Percentiles rank a stretch among this genome's conserved stretches.
phyloP scores from a whole-genome alignment of 805 yeast genomes.

The Zygosaccharomyces siamensis region DNA sequence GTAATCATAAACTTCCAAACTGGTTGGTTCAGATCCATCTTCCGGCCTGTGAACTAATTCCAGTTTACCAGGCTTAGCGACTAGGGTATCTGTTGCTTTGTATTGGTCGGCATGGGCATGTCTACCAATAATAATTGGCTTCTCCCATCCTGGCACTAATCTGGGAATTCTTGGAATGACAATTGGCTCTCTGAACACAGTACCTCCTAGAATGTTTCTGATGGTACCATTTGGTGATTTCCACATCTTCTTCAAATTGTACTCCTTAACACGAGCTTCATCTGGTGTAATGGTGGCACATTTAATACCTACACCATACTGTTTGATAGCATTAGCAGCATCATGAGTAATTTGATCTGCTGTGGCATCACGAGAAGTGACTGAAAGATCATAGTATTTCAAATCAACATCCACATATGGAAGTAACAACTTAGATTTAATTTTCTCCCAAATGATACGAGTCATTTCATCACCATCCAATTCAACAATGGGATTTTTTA shows the following conservation, averaged over 20 bases:
- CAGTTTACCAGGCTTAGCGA: conserved; percentile 57
- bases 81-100: conserved; percentile 69
- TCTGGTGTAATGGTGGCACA: conserved; percentile 87
- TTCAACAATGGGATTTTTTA: conserved; percentile 69
- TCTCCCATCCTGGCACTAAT: conserved; percentile 72
- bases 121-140: conserved; percentile 81
- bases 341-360: conserved; percentile 71
- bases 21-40: conserved; percentile 47
- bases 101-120: conserved; percentile 85
- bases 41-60: conserved; percentile 62
- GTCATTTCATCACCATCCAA: conserved; percentile 87
- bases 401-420: conserved; percentile 71
- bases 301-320: conserved; percentile 76
- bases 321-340: conserved; percentile 68
- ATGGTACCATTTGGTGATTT: conserved; percentile 81
- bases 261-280: conserved; percentile 73
- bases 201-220: conserved; percentile 75
- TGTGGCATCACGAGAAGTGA: conserved; percentile 63
- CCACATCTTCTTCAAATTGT: conserved; percentile 75
- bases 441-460: conserved; percentile 73
- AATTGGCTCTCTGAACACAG: conserved; percentile 81
- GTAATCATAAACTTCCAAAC: conserved; percentile 52
- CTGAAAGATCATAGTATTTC: conserved; percentile 70
- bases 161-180: conserved; percentile 75
- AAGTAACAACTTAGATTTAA: conserved; percentile 59